Percentiles rank a stretch among this genome's conserved stretches.
phyloP scores from a whole-genome alignment of 306 rosid species.

The Prunus mongolica region DNA sequence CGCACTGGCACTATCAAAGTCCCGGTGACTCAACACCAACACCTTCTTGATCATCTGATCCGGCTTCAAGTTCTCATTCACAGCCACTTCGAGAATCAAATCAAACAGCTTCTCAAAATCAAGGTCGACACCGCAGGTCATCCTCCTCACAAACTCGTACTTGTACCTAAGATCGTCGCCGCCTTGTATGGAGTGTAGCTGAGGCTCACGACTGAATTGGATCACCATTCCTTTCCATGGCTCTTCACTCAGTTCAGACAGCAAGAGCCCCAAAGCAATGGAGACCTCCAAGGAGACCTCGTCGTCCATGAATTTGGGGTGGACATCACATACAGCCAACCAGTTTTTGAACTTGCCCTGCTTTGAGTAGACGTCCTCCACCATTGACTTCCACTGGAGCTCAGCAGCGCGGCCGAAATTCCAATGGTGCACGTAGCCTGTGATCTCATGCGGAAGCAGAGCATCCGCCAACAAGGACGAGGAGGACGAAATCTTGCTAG shows the following conservation, averaged over 20 bases:
- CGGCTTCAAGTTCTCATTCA: constrained; percentile 35
- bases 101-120: constrained; percentile 61
- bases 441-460: background rate
- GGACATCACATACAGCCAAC: constrained; percentile 37
- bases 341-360: too few relatives aligned
- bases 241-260: constrained; percentile 51
- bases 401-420: too few relatives aligned
- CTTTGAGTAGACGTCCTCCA: too few relatives aligned
- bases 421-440: too few relatives aligned
- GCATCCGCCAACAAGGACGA: constrained; percentile 32
- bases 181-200: constrained; percentile 45
- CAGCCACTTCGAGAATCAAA: constrained; percentile 41
- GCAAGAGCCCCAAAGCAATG: constrained; percentile 54
- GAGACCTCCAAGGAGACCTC: constrained; percentile 41
- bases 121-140: constrained; percentile 37
- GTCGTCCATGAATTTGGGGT: constrained; percentile 41
- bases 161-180: constrained; percentile 27
- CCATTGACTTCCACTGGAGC: too few relatives aligned
- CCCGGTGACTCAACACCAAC: constrained; percentile 37
- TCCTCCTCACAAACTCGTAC: constrained; percentile 23
- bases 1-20: too few relatives aligned
- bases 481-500: background rate
- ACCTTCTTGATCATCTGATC: constrained; percentile 60
- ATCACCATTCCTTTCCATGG: constrained; percentile 62
- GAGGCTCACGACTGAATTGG: constrained; percentile 35